Conservation (phyloP, 1,284 basidiomycete species). For the Farysia itapuensis region DNA sequence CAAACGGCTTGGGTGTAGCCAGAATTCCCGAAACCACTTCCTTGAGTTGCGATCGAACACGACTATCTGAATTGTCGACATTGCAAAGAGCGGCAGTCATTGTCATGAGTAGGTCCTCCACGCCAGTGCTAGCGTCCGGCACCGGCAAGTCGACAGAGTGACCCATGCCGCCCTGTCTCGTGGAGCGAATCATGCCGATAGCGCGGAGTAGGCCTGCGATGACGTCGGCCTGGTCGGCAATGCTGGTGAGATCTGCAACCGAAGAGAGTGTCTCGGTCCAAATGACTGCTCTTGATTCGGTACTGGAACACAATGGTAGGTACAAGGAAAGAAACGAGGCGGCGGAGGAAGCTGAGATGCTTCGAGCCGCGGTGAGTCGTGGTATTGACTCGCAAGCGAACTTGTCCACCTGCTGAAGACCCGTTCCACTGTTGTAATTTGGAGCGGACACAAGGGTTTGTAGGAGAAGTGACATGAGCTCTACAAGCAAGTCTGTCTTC, state of each 20-base stretch:
- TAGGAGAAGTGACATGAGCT: conserved; percentile 14
- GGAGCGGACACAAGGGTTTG: conserved; percentile 9
- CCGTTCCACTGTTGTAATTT: conserved; percentile 5
- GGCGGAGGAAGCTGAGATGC: conserved; percentile 11
- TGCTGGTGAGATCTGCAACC: conserved; percentile 8
- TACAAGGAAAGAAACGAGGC: conserved; percentile 23
- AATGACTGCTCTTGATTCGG: conserved; percentile 7
- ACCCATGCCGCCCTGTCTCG: not conserved
- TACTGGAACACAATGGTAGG: conserved; percentile 11
- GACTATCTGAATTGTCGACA: not conserved
- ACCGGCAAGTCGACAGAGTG: conserved; percentile 3
- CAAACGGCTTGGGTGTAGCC: conserved; percentile 11
- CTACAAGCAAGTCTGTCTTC: conserved; percentile 12
- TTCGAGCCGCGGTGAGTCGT: conserved; percentile 9
- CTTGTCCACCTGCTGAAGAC: conserved; percentile 6
- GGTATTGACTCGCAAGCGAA: conserved; percentile 11
- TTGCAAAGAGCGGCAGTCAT: conserved; percentile 16
- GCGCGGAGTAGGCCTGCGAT: conserved; percentile 27
- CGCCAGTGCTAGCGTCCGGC: conserved; percentile 13
- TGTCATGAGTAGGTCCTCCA: conserved; percentile 14
- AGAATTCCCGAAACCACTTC: conserved; percentile 9
- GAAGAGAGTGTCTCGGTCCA: conserved; percentile 32
- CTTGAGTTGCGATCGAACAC: not conserved
- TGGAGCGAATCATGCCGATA: conserved; percentile 1
- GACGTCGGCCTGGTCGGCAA: conserved; percentile 24